Evolutionary conservation across 306 rosid genomes (phyloP).

Genomic region (Quercus variabilis): DNA sequence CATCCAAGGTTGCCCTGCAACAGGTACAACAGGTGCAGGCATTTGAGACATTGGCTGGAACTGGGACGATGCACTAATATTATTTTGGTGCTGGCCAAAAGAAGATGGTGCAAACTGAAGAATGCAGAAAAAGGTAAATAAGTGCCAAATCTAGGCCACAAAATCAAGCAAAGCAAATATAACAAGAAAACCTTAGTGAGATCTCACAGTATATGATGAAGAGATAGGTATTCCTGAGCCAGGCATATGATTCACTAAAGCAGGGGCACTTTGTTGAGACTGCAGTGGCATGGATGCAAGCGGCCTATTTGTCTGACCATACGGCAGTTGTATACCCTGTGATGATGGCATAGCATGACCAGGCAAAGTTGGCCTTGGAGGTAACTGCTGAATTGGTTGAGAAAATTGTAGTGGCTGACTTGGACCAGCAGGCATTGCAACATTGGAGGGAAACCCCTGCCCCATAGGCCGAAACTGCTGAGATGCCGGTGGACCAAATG

Average conservation of each 20-base stretch:
- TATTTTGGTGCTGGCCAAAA: constrained; percentile 66
- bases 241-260: constrained; percentile 67
- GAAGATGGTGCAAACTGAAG: constrained; percentile 61
- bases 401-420: constrained; percentile 75
- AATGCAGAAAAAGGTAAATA: constrained; percentile 8
- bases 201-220: constrained; percentile 68
- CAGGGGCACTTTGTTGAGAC: constrained; percentile 68
- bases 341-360: constrained; percentile 57
- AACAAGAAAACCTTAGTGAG: background rate
- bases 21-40: constrained; percentile 50
- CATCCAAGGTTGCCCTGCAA: constrained; percentile 73
- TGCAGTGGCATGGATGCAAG: constrained; percentile 60
- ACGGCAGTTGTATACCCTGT: constrained; percentile 62
- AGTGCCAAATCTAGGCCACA: constrained; percentile 4
- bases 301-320: constrained; percentile 72
- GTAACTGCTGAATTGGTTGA: constrained; percentile 79
- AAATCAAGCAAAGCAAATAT: constrained; percentile 3
- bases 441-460: constrained; percentile 62
- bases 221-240: constrained; percentile 65
- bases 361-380: constrained; percentile 70
- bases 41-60: constrained; percentile 75
- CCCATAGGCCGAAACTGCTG: constrained; percentile 76
- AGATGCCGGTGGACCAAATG: constrained; percentile 49
- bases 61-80: constrained; percentile 48
- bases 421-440: constrained; percentile 63